Percentiles rank a stretch among this genome's conserved stretches.
phyloP scores from a whole-genome alignment of 2,329 filamentous ascomycete genomes.

The Byssothecium circinans region DNA sequence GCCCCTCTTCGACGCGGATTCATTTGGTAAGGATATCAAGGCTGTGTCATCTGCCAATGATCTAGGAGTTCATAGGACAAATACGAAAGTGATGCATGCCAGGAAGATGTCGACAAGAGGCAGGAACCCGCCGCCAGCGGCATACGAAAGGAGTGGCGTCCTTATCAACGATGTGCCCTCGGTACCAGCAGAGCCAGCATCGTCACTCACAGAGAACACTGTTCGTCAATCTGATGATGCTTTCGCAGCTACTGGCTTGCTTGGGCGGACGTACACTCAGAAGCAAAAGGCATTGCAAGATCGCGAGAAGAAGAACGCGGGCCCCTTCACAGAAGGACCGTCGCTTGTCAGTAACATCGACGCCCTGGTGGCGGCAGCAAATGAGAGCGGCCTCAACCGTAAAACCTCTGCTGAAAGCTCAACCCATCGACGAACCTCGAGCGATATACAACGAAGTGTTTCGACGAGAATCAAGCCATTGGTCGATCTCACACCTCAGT shows the following conservation, averaged over 20 bases:
- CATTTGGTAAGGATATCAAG: slow-evolving; percentile 53
- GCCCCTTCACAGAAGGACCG: slow-evolving; percentile 59
- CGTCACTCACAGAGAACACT: slow-evolving; percentile 25
- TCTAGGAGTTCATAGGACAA: slow-evolving; percentile 21
- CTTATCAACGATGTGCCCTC: slow-evolving; percentile 17
- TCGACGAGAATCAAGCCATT: slow-evolving; percentile 60
- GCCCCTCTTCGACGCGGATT: slow-evolving; percentile 66
- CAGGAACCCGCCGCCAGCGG: slow-evolving; percentile 41
- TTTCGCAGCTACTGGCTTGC: slow-evolving; percentile 51
- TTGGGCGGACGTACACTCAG: slow-evolving; percentile 55
- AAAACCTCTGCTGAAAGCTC: slow-evolving; percentile 37
- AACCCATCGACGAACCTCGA: slow-evolving; percentile 27
- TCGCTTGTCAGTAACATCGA: slow-evolving; percentile 56
- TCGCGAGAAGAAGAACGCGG: slow-evolving; percentile 39
- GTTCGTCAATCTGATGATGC: slow-evolving; percentile 40
- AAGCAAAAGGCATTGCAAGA: slow-evolving; percentile 45
- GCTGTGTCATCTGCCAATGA: slow-evolving; percentile 19
- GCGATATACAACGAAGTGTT: slow-evolving; percentile 49
- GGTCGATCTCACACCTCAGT: slow-evolving; percentile 67
- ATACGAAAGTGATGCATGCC: slow-evolving; percentile 33
- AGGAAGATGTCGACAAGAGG: slow-evolving; percentile 43
- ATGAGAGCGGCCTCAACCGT: slow-evolving; percentile 30
- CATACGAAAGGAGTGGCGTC: slow-evolving; percentile 23
- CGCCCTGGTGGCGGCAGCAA: slow-evolving; percentile 24
- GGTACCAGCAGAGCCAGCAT: slow-evolving; percentile 15